A percentile compares a stretch with the other conserved stretches of the same genome.
These are phyloP conservation scores for Pezicula radicicola DNA, from an alignment of 2,329 filamentous ascomycete genomes.

Conservation along the genomic window DNA sequence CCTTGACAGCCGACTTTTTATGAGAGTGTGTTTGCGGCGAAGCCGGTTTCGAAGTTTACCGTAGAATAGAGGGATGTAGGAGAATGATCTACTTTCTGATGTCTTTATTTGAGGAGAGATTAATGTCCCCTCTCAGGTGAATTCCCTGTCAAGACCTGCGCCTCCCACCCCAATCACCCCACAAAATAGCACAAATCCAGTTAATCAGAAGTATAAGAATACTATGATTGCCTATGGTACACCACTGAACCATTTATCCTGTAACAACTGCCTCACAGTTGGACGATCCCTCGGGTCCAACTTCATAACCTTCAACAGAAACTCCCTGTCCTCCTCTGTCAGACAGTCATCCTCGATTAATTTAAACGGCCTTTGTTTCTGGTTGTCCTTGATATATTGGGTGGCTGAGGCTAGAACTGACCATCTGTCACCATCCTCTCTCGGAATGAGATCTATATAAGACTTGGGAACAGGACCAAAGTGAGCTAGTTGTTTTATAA, in stretches of 20 bases:
- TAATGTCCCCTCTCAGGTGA: too few relatives aligned
- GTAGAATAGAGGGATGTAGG: too few relatives aligned
- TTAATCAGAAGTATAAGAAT: slow-evolving; percentile 8
- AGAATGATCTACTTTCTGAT: too few relatives aligned
- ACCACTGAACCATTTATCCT: slow-evolving; percentile 24
- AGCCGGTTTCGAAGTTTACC: too few relatives aligned
- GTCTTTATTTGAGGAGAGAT: too few relatives aligned
- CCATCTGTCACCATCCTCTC: slow-evolving; percentile 18
- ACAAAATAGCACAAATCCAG: not conserved
- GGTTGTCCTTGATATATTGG: slow-evolving; percentile 17
- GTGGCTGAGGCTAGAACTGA: slow-evolving; percentile 14
- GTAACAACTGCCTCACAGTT: slow-evolving; percentile 21
- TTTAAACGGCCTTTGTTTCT: slow-evolving; percentile 21
- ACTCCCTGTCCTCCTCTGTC: slow-evolving; percentile 16
- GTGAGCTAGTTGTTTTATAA: slow-evolving; percentile 19
- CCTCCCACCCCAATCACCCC: too few relatives aligned
- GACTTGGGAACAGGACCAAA: slow-evolving; percentile 20
- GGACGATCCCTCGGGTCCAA: slow-evolving; percentile 23
- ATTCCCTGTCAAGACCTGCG: too few relatives aligned
- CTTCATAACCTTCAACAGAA: slow-evolving; percentile 22
- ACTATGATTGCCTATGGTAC: slow-evolving; percentile 11
- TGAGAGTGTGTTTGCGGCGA: too few relatives aligned
- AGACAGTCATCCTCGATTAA: slow-evolving; percentile 19
- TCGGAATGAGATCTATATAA: slow-evolving; percentile 20
- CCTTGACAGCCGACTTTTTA: too few relatives aligned